phyloP scores from a whole-genome alignment of 164 flowering plant species.

The Stephania yunnanensis region DNA sequence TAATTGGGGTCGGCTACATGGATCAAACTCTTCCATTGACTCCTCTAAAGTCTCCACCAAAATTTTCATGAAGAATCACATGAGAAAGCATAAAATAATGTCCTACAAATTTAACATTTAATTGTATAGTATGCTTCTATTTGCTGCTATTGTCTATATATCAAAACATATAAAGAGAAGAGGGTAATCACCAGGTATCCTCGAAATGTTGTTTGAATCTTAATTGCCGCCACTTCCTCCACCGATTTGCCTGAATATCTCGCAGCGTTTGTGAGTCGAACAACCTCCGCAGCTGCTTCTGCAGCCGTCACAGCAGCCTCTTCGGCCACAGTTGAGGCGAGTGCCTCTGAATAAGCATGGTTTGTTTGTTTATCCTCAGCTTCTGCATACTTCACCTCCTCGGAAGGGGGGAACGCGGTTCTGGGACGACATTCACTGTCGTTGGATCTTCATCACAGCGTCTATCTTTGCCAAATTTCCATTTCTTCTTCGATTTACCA shows the following conservation, averaged over 20 bases:
- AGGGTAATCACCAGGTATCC: slow-evolving; percentile 55
- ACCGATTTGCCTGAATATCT: slow-evolving; percentile 54
- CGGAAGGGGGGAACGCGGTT: slow-evolving; percentile 15
- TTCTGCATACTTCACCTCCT: slow-evolving; percentile 35
- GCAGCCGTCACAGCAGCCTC: slow-evolving; percentile 37
- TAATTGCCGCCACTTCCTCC: slow-evolving; percentile 73
- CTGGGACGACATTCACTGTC: slow-evolving; percentile 10
- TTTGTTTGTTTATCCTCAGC: slow-evolving; percentile 34
- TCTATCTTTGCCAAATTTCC: slow-evolving; percentile 38
- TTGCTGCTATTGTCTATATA: neutral
- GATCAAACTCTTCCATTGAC: too few relatives aligned
- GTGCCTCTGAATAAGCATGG: slow-evolving; percentile 26
- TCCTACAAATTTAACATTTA: neutral
- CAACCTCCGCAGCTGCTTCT: slow-evolving; percentile 61
- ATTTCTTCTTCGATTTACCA: slow-evolving; percentile 52
- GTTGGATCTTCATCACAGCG: slow-evolving; percentile 20
- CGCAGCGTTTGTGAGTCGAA: slow-evolving; percentile 24
- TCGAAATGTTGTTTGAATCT: slow-evolving; percentile 78
- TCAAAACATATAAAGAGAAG: slow-evolving; percentile 4
- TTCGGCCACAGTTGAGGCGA: slow-evolving; percentile 30
- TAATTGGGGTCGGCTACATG: too few relatives aligned
- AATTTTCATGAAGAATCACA: slow-evolving; percentile 1
- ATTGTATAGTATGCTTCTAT: neutral
- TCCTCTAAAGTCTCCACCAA: neutral
- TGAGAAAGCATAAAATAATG: neutral